Evolutionary conservation across 345 rosid genomes (phyloP).

Genomic region (Viola odorata): DNA sequence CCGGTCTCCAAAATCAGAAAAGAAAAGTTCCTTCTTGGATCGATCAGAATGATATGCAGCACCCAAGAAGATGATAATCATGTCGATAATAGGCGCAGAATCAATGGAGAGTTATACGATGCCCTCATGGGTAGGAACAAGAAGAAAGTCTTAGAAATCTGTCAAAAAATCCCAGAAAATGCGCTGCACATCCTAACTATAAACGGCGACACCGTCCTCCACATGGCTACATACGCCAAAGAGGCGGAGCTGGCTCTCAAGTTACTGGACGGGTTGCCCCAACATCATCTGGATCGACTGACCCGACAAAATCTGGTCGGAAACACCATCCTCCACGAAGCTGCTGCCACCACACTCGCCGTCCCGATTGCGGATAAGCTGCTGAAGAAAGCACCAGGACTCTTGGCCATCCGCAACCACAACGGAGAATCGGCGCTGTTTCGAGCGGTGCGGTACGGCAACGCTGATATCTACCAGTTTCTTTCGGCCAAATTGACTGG

Average conservation of each 20-base stretch:
- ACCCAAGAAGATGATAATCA: no score
- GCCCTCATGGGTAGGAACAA: constrained; percentile 4
- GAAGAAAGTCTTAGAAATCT: background rate
- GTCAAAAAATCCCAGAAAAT: background rate
- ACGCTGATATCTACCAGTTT: background rate
- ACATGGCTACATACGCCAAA: constrained; percentile 10
- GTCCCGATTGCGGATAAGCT: constrained; percentile 7
- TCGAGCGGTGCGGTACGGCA: background rate
- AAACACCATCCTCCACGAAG: no score
- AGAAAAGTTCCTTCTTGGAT: no score
- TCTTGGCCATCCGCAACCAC: constrained; percentile 9
- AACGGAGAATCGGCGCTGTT: constrained; percentile 6
- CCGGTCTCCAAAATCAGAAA: no score
- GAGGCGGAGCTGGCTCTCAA: background rate
- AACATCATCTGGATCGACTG: background rate
- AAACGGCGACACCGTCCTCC: constrained; percentile 2
- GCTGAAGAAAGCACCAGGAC: background rate
- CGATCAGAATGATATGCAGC: no score
- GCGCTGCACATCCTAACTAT: constrained; percentile 5
- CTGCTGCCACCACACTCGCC: background rate
- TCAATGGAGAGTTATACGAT: constrained; percentile 1
- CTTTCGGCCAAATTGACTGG: constrained; percentile 2
- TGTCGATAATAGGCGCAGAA: background rate
- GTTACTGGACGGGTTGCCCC: background rate
- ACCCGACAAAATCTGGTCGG: no score